Evolutionary conservation across 768 basidiomycete genomes (phyloP), one percentile per base, ranked within the genome.

Genomic region (Coprinellus aureogranulatus): DNA sequence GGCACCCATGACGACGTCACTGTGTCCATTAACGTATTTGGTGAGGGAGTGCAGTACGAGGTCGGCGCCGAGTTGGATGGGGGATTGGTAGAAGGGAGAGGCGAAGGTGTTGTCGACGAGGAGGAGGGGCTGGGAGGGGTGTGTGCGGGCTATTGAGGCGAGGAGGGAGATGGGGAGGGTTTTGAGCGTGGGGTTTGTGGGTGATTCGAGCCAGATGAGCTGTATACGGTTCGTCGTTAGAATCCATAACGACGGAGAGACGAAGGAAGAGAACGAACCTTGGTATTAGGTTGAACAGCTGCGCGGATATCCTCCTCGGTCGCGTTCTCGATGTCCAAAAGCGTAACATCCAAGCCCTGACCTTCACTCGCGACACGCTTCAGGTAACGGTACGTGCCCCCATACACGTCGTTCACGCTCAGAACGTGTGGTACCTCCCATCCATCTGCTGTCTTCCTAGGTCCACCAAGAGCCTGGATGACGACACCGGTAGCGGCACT

Each of bases 81-180:
- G 95, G 0, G 92, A 92, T 39, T 86, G 82, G 77, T 89, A 98
- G 76, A 86, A 98, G 0, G 96, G 92, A 0, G 93, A 95, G 40
- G 94, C 80, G 82, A 96, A 97, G 23, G 94, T 97, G 75, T 91
- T 94, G 78, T 98, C 95, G 45, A 98, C 89, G 47, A 95, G 82
- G 14, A 99, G 83, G 27, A 94, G 76, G 0, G 95, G 94, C 34
- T 14, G 34, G 34, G 34, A 34, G 14, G 34, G 14, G 52, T 89
- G 86, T 0, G 83, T 75, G 54, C 78, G 82, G 2, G 87, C 86
- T 50, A 96, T 73, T 11, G 79, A 67, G 25, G 84, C 80, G 61
- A 98, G 83, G 54, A 85, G 82, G 1, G 78, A 71, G 67, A 98
- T 87, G 65, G 93, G 89, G 39, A 95, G 86, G 37, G 98, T 75